Conservation (phyloP, 164 flowering plant genomes). For the Nymphaea colorata region DNA sequence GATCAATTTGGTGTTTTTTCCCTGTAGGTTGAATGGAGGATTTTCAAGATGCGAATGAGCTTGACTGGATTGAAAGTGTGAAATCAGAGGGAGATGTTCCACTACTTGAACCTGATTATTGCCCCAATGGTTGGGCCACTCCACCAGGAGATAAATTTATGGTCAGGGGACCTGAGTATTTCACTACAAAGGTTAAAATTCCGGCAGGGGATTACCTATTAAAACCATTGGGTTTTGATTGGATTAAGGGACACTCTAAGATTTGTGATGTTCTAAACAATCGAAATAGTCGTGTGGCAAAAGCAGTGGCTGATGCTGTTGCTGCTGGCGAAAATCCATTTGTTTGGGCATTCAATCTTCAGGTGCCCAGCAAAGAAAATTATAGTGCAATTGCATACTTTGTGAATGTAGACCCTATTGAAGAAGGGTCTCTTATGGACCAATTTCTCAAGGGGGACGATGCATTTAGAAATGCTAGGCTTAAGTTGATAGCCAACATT, state of each 20-base stretch:
- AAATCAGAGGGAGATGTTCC: conserved; percentile 74
- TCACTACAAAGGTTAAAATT: conserved; percentile 53
- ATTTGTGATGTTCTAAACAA: conserved; percentile 46
- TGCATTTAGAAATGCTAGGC: conserved; percentile 54
- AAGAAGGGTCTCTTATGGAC: conserved; percentile 57
- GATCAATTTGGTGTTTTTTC: neutral
- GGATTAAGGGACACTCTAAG: conserved; percentile 70
- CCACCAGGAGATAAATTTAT: conserved; percentile 67
- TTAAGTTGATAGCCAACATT: conserved; percentile 84
- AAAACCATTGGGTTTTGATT: conserved; percentile 80
- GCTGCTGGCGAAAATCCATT: conserved; percentile 46
- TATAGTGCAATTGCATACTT: conserved; percentile 78
- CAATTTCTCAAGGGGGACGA: conserved; percentile 76
- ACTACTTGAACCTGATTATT: conserved; percentile 52
- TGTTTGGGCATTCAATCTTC: conserved; percentile 89
- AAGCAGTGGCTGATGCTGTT: conserved; percentile 40
- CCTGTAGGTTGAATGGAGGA: conserved; percentile 26
- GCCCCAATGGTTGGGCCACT: conserved; percentile 79
- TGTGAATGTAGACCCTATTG: conserved; percentile 35
- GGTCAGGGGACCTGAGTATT: conserved; percentile 87
- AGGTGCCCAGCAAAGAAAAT: conserved; percentile 73
- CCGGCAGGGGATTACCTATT: conserved; percentile 75
- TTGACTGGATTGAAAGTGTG: conserved; percentile 59
- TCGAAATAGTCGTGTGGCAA: conserved; percentile 54
- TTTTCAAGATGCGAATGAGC: conserved; percentile 18